These are phyloP conservation scores for Strigomonas culicis DNA, from an alignment of 208 protist species.

Conservation along the genomic window DNA sequence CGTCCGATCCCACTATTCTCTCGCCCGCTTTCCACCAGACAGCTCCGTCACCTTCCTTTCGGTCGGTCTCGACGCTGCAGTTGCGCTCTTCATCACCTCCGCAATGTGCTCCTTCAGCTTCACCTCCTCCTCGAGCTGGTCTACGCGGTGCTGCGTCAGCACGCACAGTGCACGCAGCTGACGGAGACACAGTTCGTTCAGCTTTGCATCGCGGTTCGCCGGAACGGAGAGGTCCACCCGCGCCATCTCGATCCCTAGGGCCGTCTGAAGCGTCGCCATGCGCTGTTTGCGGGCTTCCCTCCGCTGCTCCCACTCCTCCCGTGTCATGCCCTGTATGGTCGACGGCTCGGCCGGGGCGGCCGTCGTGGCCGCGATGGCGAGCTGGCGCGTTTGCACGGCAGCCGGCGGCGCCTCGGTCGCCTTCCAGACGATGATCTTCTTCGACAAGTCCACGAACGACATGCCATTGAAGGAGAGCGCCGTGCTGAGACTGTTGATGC, in stretches of 20 bases:
- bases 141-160: slow-evolving; percentile 23
- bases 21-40: neutral
- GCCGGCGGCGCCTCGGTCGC: slow-evolving; percentile 65
- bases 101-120: no score
- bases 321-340: slow-evolving; percentile 1
- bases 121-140: no score
- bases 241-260: slow-evolving; percentile 14
- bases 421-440: slow-evolving; percentile 63
- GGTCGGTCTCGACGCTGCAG: neutral
- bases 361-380: slow-evolving; percentile 32
- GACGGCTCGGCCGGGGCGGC: neutral
- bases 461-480: slow-evolving; percentile 74
- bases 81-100: slow-evolving; percentile 11
- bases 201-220: slow-evolving; percentile 24
- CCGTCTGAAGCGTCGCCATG: slow-evolving; percentile 30
- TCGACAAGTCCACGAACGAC: slow-evolving; percentile 61
- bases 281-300: slow-evolving; percentile 39
- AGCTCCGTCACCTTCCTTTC: neutral
- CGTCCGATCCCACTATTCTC: neutral
- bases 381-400: slow-evolving; percentile 41
- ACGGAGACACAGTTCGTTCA: slow-evolving; percentile 52
- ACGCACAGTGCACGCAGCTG: slow-evolving; percentile 62
- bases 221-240: slow-evolving; percentile 17
- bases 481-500: slow-evolving; percentile 84
- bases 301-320: slow-evolving; percentile 22